These are phyloP conservation scores for Cutaneotrichosporon sp. DNA, from an alignment of 1,284 basidiomycete genomes.

Conservation along the genomic window DNA sequence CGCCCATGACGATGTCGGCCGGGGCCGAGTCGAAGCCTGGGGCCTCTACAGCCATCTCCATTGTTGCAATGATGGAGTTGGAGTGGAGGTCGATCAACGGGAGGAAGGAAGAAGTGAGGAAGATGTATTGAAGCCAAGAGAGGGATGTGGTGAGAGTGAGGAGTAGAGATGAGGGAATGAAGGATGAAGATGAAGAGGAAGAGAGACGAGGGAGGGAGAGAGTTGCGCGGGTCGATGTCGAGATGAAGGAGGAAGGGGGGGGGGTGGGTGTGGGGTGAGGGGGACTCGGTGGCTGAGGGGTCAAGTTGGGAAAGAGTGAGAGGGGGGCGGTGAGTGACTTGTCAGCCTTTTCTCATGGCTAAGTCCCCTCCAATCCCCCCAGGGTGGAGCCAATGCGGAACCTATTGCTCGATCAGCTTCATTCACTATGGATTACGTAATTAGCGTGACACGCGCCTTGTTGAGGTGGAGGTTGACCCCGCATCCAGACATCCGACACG, in stretches of 20 bases:
- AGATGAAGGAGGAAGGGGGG: not conserved
- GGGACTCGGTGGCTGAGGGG: not conserved
- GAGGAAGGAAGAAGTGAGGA: not conserved
- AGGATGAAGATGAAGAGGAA: too few species aligned
- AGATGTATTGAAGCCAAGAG: not conserved
- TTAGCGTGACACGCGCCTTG: not conserved
- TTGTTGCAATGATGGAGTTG: not conserved
- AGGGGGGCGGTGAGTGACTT: not conserved
- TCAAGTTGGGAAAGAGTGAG: not conserved
- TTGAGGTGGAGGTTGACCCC: constrained; percentile 7
- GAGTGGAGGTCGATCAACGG: not conserved
- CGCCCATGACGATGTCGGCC: constrained; percentile 15
- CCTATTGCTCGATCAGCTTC: not conserved
- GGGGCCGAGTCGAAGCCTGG: constrained; percentile 20
- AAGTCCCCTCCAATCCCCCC: not conserved
- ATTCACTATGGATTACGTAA: not conserved
- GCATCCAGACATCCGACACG: not conserved
- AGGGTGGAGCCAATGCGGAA: not conserved
- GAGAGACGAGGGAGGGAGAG: too few species aligned
- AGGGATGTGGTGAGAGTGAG: not conserved
- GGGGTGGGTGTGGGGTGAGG: not conserved
- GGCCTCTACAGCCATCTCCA: constrained; percentile 16
- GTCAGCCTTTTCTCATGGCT: constrained; percentile 4
- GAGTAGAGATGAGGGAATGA: constrained; percentile 3
- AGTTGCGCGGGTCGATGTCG: not conserved